Conservation (phyloP, 257 asterid genomes). For the Eustoma russellianum region DNA sequence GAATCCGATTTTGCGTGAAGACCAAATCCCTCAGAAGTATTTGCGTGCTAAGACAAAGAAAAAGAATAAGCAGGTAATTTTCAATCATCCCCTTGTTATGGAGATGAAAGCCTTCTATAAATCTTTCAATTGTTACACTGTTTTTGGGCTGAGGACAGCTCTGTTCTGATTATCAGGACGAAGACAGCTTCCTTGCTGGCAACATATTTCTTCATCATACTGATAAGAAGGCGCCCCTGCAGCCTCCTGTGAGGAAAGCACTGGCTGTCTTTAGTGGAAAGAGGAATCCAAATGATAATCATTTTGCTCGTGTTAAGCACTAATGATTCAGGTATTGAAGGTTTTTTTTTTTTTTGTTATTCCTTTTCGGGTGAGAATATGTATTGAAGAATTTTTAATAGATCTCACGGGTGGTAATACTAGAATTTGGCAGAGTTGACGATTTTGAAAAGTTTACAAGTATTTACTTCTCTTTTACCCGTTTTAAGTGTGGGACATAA, state of each 20-base stretch:
- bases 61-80: constrained; percentile 59
- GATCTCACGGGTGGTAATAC: too few species aligned
- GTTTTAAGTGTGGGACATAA: too few species aligned
- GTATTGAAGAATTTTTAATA: too few species aligned
- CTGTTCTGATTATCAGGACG: constrained; percentile 32
- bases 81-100: not conserved
- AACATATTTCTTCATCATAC: constrained; percentile 59
- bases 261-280: constrained; percentile 79
- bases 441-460: too few species aligned
- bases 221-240: constrained; percentile 68
- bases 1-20: constrained; percentile 92
- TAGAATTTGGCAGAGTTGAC: too few species aligned
- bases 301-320: constrained; percentile 58
- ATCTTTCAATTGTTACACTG: not conserved
- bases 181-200: constrained; percentile 44
- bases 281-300: constrained; percentile 94
- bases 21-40: constrained; percentile 84
- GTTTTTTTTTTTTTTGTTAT: too few species aligned
- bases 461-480: too few species aligned
- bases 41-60: constrained; percentile 81
- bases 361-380: too few species aligned
- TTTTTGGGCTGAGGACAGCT: too few species aligned
- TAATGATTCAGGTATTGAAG: constrained; percentile 6
- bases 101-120: not conserved
- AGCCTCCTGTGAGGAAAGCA: constrained; percentile 87